Evolutionary conservation across 805 yeast genomes (phyloP).

Genomic region (Schwanniomyces pseudopolymorphus): DNA sequence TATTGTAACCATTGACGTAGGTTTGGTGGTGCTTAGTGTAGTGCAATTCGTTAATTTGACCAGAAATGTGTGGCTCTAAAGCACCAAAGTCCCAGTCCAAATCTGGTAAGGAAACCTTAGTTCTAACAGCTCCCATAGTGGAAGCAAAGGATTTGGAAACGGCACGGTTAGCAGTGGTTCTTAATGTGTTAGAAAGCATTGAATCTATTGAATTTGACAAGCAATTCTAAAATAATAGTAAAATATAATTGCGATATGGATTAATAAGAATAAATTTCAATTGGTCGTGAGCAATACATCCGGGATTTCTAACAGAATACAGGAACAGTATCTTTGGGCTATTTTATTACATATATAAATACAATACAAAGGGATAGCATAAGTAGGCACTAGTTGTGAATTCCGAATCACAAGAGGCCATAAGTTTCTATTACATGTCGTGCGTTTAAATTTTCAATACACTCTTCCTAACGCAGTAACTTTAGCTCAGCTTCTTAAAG

Average conservation of each 20-base stretch:
- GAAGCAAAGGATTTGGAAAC: conserved; percentile 8
- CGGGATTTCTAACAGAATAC: background rate
- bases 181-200: conserved; percentile 17
- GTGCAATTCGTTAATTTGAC: conserved; percentile 48
- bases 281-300: conserved; percentile 4
- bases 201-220: background rate
- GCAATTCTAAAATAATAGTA: background rate
- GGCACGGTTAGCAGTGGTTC: conserved; percentile 9
- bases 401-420: background rate
- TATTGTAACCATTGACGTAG: conserved; percentile 47
- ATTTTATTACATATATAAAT: background rate
- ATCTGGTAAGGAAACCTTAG: conserved; percentile 38
- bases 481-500: conserved; percentile 52
- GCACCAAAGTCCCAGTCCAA: conserved; percentile 49
- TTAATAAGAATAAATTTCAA: conserved; percentile 1
- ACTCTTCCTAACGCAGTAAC: background rate
- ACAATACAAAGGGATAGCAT: too few relatives aligned
- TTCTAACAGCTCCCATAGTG: conserved; percentile 22
- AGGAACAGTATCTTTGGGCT: background rate
- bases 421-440: background rate
- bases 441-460: background rate
- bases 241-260: background rate
- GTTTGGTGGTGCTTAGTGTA: conserved; percentile 52
- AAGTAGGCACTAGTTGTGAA: too few relatives aligned
- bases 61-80: conserved; percentile 48